phyloP scores from a whole-genome alignment of 345 rosid species.

The Murraya paniculata region DNA sequence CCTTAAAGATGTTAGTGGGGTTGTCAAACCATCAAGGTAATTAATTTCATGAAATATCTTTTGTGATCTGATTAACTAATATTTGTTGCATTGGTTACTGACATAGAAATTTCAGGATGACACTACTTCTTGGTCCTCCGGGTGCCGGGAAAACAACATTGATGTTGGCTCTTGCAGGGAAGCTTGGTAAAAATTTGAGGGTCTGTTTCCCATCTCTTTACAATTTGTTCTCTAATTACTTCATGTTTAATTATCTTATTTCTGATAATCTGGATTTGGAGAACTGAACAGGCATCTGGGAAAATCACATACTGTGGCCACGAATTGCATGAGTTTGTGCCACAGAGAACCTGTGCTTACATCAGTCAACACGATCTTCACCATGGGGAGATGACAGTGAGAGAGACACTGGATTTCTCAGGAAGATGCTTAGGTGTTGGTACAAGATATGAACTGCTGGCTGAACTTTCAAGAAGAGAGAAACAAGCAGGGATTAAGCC shows the following conservation, averaged over 20 bases:
- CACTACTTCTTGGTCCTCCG: slow-evolving; percentile 70
- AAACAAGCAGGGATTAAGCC: slow-evolving; percentile 70
- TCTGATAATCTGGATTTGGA: neutral
- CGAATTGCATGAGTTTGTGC: slow-evolving; percentile 50
- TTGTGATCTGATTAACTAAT: neutral
- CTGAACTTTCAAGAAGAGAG: slow-evolving; percentile 80
- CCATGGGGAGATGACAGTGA: slow-evolving; percentile 58
- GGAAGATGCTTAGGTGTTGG: slow-evolving; percentile 83
- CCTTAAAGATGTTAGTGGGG: slow-evolving; percentile 61
- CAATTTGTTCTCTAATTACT: neutral
- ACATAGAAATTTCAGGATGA: slow-evolving; percentile 33
- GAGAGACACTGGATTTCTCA: slow-evolving; percentile 73
- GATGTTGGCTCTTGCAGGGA: slow-evolving; percentile 56
- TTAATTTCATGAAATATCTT: slow-evolving; percentile 5
- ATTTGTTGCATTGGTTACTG: neutral
- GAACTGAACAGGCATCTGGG: slow-evolving; percentile 45
- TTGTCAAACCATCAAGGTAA: slow-evolving; percentile 65
- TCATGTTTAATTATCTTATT: neutral
- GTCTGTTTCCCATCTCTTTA: slow-evolving; percentile 21
- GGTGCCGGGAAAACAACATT: slow-evolving; percentile 67
- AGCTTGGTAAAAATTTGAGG: slow-evolving; percentile 44
- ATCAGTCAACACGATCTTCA: slow-evolving; percentile 68
- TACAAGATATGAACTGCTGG: slow-evolving; percentile 55
- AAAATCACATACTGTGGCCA: slow-evolving; percentile 62
- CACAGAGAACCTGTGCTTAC: slow-evolving; percentile 64